A percentile compares a stretch with the other conserved stretches of the same genome.
phyloP scores from a whole-genome alignment of 768 basidiomycete genomes.

The Lentinula edodes region DNA sequence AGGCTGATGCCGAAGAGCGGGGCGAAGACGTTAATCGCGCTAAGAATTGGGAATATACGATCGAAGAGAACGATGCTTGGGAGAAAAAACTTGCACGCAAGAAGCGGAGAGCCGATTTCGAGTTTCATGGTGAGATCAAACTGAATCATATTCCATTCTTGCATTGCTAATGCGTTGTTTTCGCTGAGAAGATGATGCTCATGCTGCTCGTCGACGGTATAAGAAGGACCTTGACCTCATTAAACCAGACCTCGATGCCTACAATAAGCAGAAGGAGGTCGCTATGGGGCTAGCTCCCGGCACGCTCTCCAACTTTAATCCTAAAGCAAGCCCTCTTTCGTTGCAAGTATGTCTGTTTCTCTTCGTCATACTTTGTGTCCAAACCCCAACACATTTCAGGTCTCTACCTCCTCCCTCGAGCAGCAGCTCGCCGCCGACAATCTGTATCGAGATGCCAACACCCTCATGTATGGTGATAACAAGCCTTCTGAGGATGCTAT shows the following conservation, averaged over 20 bases:
- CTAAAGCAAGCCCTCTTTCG: constrained; percentile 34
- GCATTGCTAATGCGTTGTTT: neutral
- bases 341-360: constrained; percentile 24
- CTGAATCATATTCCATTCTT: constrained; percentile 6
- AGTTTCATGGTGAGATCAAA: constrained; percentile 74
- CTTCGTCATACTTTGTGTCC: neutral
- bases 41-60: constrained; percentile 93
- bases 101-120: constrained; percentile 78
- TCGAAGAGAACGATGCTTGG: constrained; percentile 96
- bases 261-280: constrained; percentile 86
- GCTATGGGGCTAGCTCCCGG: constrained; percentile 73
- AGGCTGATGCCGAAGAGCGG: constrained; percentile 83
- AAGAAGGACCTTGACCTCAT: constrained; percentile 88
- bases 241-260: constrained; percentile 82
- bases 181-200: constrained; percentile 66
- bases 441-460: constrained; percentile 92
- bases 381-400: constrained; percentile 23
- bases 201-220: constrained; percentile 84
- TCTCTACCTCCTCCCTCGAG: constrained; percentile 50
- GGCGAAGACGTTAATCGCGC: constrained; percentile 90
- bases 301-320: constrained; percentile 58
- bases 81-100: constrained; percentile 86
- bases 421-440: constrained; percentile 72
- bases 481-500: constrained; percentile 95
- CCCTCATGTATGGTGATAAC: constrained; percentile 88